Evolutionary conservation across 2,329 filamentous ascomycete genomes (phyloP).

Genomic region (Hymenoscyphus scutula): DNA sequence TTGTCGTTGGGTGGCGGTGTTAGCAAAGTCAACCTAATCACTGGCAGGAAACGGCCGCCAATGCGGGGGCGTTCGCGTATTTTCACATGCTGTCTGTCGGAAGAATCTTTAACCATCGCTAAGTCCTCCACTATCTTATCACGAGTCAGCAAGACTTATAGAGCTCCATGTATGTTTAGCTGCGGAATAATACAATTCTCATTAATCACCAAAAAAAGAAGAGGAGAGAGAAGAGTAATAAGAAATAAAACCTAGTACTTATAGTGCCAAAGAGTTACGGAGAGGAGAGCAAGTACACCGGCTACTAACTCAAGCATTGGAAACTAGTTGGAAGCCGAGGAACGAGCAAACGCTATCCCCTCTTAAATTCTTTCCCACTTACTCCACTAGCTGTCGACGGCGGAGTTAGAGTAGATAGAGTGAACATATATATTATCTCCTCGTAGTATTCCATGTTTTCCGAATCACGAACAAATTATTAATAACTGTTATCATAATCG

Average conservation of each 20-base stretch:
- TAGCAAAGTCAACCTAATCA: no score
- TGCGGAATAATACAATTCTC: no score
- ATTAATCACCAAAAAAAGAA: no score
- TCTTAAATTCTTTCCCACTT: constrained; percentile 8
- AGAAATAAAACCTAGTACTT: no score
- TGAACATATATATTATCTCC: neutral
- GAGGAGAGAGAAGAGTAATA: neutral
- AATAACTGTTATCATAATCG: neutral
- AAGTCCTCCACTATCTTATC: no score
- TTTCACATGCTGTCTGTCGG: no score
- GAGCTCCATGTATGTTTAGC: no score
- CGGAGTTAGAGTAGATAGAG: neutral
- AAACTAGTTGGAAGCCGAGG: neutral
- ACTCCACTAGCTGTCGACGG: neutral
- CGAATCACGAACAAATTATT: neutral
- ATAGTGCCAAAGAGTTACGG: neutral
- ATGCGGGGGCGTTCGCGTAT: no score
- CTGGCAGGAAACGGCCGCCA: no score
- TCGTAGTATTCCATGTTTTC: neutral
- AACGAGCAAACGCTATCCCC: neutral
- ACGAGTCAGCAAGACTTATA: no score
- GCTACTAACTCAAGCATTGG: neutral
- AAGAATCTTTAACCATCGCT: no score
- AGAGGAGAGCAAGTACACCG: neutral
- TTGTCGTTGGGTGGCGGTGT: no score